These are phyloP conservation scores for Rosa chinensis DNA, from an alignment of 306 rosid genomes.

Conservation along the genomic window DNA sequence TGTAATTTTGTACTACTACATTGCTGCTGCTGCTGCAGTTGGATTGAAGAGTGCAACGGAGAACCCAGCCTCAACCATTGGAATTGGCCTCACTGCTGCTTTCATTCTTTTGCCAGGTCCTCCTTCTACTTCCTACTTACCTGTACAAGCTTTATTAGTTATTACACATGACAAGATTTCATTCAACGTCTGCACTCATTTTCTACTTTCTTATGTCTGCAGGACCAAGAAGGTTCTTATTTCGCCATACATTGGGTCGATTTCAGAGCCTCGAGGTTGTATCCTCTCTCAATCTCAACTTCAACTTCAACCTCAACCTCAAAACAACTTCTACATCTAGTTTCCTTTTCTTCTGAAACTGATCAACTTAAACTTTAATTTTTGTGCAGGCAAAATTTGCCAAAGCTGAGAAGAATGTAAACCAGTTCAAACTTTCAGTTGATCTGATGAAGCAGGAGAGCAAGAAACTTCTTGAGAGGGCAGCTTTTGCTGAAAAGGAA, in stretches of 20 bases:
- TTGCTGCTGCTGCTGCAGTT: constrained; percentile 35
- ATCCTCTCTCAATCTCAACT: neutral
- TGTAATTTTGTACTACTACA: neutral
- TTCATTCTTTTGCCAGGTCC: constrained; percentile 66
- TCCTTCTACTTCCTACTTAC: neutral
- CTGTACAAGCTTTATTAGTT: neutral
- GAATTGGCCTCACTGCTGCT: constrained; percentile 60
- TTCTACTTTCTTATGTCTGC: constrained; percentile 11
- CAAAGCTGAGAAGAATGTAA: constrained; percentile 73
- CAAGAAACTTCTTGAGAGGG: constrained; percentile 78
- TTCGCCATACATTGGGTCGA: constrained; percentile 83
- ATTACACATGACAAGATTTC: neutral
- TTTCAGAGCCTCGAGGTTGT: constrained; percentile 82
- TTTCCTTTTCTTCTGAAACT: constrained; percentile 19
- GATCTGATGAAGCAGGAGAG: constrained; percentile 82
- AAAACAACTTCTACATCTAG: neutral
- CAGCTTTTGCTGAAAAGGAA: constrained; percentile 77
- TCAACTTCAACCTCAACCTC: neutral
- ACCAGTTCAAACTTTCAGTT: constrained; percentile 69
- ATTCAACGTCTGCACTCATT: neutral
- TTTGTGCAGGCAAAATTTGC: constrained; percentile 62
- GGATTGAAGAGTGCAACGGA: constrained; percentile 58
- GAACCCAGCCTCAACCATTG: constrained; percentile 59
- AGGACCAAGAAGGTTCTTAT: constrained; percentile 89
- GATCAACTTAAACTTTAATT: neutral